Conservation (phyloP, 2,329 filamentous ascomycete genomes). For the Colletotrichum melonis region DNA sequence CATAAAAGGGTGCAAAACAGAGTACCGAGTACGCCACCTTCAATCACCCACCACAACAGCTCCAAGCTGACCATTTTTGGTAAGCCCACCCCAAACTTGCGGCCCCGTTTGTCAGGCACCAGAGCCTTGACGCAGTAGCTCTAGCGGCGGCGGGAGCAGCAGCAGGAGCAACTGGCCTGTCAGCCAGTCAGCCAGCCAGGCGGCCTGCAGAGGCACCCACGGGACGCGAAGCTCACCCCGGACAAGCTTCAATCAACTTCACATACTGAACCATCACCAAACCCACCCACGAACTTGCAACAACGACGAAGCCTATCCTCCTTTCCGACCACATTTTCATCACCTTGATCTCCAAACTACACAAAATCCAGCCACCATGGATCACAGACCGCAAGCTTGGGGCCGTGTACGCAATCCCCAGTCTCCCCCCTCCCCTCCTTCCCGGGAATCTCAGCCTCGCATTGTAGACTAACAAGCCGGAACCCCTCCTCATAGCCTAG, state of each 20-base stretch:
- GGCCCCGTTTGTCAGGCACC: slow-evolving; percentile 34
- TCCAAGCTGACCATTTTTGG: slow-evolving; percentile 30
- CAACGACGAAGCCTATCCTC: slow-evolving; percentile 18
- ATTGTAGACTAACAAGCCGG: slow-evolving; percentile 34
- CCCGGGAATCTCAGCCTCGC: slow-evolving; percentile 19
- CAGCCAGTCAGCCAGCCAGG: not conserved
- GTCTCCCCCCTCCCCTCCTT: slow-evolving; percentile 34
- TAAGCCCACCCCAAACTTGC: slow-evolving; percentile 17
- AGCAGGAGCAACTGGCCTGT: slow-evolving; percentile 8
- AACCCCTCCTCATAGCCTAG: slow-evolving; percentile 73
- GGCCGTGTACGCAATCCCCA: slow-evolving; percentile 68
- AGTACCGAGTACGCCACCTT: not conserved
- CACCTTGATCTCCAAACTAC: not conserved
- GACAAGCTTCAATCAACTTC: slow-evolving; percentile 21
- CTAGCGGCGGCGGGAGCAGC: slow-evolving; percentile 4
- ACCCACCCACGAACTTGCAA: slow-evolving; percentile 20
- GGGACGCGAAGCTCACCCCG: slow-evolving; percentile 42
- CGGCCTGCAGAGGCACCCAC: slow-evolving; percentile 40
- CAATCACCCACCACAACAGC: not conserved
- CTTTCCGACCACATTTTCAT: not conserved
- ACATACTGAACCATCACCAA: slow-evolving; percentile 18
- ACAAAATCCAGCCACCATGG: slow-evolving; percentile 60
- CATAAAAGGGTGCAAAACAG: not conserved
- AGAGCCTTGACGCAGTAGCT: slow-evolving; percentile 19
- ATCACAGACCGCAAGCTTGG: slow-evolving; percentile 80